Base-by-base conservation (phyloP, 495 filamentous ascomycete genomes). In the Penicillium desertorum region DNA sequence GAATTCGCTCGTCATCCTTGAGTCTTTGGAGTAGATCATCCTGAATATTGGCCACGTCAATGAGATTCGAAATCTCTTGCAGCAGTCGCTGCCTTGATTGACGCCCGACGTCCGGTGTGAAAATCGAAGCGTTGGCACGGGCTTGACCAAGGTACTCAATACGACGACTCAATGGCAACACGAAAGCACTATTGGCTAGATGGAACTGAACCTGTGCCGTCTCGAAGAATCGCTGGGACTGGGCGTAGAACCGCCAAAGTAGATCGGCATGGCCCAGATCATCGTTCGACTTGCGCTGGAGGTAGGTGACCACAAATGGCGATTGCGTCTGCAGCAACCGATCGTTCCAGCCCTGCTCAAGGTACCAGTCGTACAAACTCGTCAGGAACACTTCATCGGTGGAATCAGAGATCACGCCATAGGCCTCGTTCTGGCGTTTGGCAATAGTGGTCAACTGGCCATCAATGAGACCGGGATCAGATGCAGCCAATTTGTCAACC, bases 301-400 rank as follows among this genome's bases (percentile, higher is more conserved):
- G 83, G 69, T 96, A 99, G n/a, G 82, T 85, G 25, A 93, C 83
- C 32, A 98, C 90, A 63, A 89, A 89, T 0, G 85, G 81, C 12
- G 94, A 96, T 51, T 90, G 78, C 37, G 92, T 88, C 45, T 86
- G 84, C 9, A 99, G 83, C 37, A 99, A 79, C 4, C 90, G 86
- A 51, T 98, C 90, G 25, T 77, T 86, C 83, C 88, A 90, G 36
- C 87, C 86, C 66, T 92, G 86, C 34, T 79, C 71, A 42, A 96
- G 81, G 70, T 98, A 97, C 95, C 95, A 99, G 57, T 97, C 94
- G 67, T 97, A 99, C 50, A 99, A 79, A 61, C 91, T 87, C 27
- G 89, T 93, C 69, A 98, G 84, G 74, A 98, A 99, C 1, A 96
- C 86, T 61, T 96, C 90, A 61, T 99, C 94, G 9, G 82, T 79